phyloP scores from a whole-genome alignment of 192 early-diverging fungal genomes.

The Backusella morwellensis region DNA sequence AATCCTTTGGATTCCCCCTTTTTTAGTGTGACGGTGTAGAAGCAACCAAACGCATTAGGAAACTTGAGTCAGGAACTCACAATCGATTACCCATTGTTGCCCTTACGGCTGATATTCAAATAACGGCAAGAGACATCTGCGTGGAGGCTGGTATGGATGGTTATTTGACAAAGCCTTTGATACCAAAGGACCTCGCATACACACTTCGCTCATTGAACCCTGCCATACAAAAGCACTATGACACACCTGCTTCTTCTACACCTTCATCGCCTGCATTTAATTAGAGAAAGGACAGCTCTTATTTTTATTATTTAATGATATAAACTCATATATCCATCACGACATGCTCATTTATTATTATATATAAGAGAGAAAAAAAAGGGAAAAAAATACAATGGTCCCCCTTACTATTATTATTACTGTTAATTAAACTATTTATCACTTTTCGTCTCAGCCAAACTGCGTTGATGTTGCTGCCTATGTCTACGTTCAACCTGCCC shows the following conservation, averaged over 20 bases:
- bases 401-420: not conserved
- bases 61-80: constrained; percentile 13
- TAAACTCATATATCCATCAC: not conserved
- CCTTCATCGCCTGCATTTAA: not conserved
- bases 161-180: constrained; percentile 51
- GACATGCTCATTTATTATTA: not conserved
- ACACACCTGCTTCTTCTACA: not conserved
- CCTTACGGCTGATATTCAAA: constrained; percentile 49
- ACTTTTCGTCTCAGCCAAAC: not conserved
- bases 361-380: not conserved
- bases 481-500: not conserved
- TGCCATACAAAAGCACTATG: constrained; percentile 10
- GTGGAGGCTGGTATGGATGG: constrained; percentile 50
- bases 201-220: constrained; percentile 40
- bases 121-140: constrained; percentile 41
- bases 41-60: constrained; percentile 49
- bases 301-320: not conserved
- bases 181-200: constrained; percentile 42
- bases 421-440: not conserved
- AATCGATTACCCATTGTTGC: constrained; percentile 45
- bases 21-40: constrained; percentile 48
- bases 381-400: not conserved
- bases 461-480: not conserved
- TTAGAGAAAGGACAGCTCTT: not conserved
- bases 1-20: not conserved